Evolutionary conservation across 129 eudicot genomes (phyloP).

Genomic region (Flaveria bidentis): DNA sequence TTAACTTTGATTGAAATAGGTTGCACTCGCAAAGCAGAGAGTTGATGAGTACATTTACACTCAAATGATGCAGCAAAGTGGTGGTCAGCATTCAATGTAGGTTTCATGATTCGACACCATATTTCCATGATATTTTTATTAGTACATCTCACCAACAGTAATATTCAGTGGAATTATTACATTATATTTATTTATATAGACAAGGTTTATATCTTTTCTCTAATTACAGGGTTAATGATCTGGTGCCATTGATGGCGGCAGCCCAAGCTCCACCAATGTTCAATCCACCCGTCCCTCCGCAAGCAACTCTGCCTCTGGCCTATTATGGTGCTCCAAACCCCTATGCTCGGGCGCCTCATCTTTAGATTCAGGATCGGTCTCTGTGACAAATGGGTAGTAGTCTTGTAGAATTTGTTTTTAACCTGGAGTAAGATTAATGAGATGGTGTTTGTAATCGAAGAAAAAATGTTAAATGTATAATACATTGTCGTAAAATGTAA

Average conservation of each 20-base stretch:
- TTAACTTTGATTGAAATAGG: slow-evolving; percentile 48
- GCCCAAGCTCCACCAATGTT: slow-evolving; percentile 38
- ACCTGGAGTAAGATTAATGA: neutral
- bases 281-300: slow-evolving; percentile 31
- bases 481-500: neutral
- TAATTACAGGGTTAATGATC: slow-evolving; percentile 32
- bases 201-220: neutral
- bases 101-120: slow-evolving; percentile 27
- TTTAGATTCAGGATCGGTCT: slow-evolving; percentile 10
- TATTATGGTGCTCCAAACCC: slow-evolving; percentile 44
- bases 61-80: slow-evolving; percentile 74
- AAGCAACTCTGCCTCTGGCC: slow-evolving; percentile 27
- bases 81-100: slow-evolving; percentile 56
- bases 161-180: neutral
- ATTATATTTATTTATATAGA: neutral
- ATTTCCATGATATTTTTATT: neutral
- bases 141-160: neutral
- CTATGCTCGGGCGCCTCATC: slow-evolving; percentile 17
- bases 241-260: slow-evolving; percentile 28
- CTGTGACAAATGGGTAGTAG: neutral
- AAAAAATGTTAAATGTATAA: neutral
- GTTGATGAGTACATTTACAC: slow-evolving; percentile 90
- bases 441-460: slow-evolving; percentile 12
- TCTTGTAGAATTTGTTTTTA: neutral
- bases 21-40: slow-evolving; percentile 87